A percentile compares a stretch with the other conserved stretches of the same genome.
phyloP scores from a whole-genome alignment of 345 rosid genomes.

The Carallia pectinifolia region DNA sequence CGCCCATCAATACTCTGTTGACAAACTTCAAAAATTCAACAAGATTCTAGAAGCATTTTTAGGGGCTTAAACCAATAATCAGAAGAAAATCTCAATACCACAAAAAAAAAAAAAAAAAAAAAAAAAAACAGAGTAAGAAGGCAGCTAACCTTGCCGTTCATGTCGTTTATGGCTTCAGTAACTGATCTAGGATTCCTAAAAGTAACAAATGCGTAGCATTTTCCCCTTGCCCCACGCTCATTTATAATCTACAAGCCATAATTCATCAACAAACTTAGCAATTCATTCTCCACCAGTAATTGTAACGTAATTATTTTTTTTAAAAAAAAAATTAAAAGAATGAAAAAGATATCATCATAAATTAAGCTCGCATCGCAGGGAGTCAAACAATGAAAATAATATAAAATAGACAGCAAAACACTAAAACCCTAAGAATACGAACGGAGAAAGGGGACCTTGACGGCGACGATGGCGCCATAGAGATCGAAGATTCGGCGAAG shows the following conservation, averaged over 20 bases:
- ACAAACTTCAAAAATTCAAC: constrained; percentile 32
- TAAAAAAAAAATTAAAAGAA: too few species aligned
- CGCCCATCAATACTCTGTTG: constrained; percentile 70
- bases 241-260: constrained; percentile 57
- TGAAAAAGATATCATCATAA: too few species aligned
- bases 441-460: constrained; percentile 47
- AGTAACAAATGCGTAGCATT: constrained; percentile 84
- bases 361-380: too few species aligned
- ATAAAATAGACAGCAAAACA: too few species aligned
- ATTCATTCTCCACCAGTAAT: not conserved
- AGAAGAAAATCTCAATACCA: not conserved
- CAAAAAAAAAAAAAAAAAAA: too few species aligned
- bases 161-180: constrained; percentile 71
- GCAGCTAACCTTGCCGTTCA: constrained; percentile 78
- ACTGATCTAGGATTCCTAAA: constrained; percentile 75
- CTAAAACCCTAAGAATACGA: not conserved
- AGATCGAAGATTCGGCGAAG: constrained; percentile 58
- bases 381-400: too few species aligned
- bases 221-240: constrained; percentile 68
- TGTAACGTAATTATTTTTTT: too few species aligned
- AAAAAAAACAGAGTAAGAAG: not conserved
- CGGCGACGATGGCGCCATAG: constrained; percentile 66
- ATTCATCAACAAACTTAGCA: not conserved
- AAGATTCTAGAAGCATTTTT: constrained; percentile 1
- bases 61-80: constrained; percentile 7